Base-by-base conservation (phyloP, 768 basidiomycete genomes). In the Sporobolomyces phaffii region DNA sequence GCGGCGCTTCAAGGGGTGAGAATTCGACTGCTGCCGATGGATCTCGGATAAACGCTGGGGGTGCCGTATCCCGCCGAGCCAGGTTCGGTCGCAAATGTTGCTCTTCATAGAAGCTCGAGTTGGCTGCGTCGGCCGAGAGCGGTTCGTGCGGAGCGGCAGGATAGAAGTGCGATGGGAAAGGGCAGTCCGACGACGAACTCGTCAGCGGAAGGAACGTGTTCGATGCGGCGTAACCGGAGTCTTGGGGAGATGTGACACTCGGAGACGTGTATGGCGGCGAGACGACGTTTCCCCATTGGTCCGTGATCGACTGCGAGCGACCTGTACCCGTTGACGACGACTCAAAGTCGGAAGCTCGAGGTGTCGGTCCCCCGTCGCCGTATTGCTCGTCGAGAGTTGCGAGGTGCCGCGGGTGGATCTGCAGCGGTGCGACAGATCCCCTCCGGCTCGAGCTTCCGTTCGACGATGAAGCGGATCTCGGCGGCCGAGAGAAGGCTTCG, bases 381-480 rank as follows among this genome's bases (percentile, higher is more conserved):
- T 20, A 48, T 33, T 57, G 47, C 48, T 67, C 65, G 48, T 67
- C 65, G 31, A 67, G 65, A 11, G 65, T 67, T 2, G 53, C 6
- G 5, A 67, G 53, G 41, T 67, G 65, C n/a, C 38, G 48, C 3
- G 65, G 60, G 26, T 67, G 65, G 31, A 67, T 57, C 34, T 56
- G 40, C 20, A 52, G 49, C 6, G 49, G 26, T 20, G 15, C 58
- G 51, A 33, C 36, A 11, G 33, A 41, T 11, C 54, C 45, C 51
- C 53, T 29, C 22, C 62, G 24, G 26, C 51, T 31, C 29, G 38
- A 52, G 17, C 36, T 34, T 1, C 31, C 54, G 22, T 22, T 18
- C 24, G 31, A 26, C 33, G 52, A 56, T 22, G 54, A 54, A 56
- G 40, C 38, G 40, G 65, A 67, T 33, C 52, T 44, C 29, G 38